phyloP scores from a whole-genome alignment of 495 filamentous ascomycete species.

The Thermochaetoides thermophila region DNA sequence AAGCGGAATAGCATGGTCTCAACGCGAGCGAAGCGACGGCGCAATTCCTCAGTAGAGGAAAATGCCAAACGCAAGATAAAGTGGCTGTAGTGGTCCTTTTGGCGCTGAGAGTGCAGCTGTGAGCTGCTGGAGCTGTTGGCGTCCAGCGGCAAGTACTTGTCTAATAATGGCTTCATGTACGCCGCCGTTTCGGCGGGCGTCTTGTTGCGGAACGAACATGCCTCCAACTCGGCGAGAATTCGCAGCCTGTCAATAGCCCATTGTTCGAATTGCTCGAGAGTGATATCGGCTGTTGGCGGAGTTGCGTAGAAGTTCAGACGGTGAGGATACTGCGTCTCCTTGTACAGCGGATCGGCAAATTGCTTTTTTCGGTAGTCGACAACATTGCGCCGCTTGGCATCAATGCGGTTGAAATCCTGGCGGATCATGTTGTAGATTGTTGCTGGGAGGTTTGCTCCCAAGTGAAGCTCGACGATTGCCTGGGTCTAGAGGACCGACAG shows the following conservation, averaged over 20 bases:
- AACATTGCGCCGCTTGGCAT: slow-evolving; percentile 59
- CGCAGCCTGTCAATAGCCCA: slow-evolving; percentile 94
- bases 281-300: slow-evolving; percentile 87
- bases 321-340: slow-evolving; percentile 63
- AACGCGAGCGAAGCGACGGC: slow-evolving; percentile 72
- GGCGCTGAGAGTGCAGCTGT: slow-evolving; percentile 54
- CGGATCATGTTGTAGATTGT: slow-evolving; percentile 8
- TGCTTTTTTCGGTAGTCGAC: slow-evolving; percentile 74
- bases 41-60: slow-evolving; percentile 75
- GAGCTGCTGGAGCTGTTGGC: slow-evolving; percentile 47
- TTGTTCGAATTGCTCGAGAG: slow-evolving; percentile 94
- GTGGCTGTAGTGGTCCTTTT: slow-evolving; percentile 95
- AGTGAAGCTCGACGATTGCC: neutral
- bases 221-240: slow-evolving; percentile 93
- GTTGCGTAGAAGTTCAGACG: slow-evolving; percentile 82
- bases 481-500: too few species aligned
- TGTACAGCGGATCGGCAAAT: slow-evolving; percentile 58
- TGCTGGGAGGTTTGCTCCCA: neutral
- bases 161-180: slow-evolving; percentile 66
- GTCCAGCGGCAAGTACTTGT: slow-evolving; percentile 74
- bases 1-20: slow-evolving; percentile 81
- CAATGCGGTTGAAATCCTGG: slow-evolving; percentile 70
- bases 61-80: slow-evolving; percentile 95
- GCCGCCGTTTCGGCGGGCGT: slow-evolving; percentile 57
- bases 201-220: slow-evolving; percentile 89